Percentiles rank a stretch among this genome's conserved stretches.
These are phyloP conservation scores for Megacollybia platyphylla DNA, from an alignment of 1,284 basidiomycete genomes.

Conservation along the genomic window DNA sequence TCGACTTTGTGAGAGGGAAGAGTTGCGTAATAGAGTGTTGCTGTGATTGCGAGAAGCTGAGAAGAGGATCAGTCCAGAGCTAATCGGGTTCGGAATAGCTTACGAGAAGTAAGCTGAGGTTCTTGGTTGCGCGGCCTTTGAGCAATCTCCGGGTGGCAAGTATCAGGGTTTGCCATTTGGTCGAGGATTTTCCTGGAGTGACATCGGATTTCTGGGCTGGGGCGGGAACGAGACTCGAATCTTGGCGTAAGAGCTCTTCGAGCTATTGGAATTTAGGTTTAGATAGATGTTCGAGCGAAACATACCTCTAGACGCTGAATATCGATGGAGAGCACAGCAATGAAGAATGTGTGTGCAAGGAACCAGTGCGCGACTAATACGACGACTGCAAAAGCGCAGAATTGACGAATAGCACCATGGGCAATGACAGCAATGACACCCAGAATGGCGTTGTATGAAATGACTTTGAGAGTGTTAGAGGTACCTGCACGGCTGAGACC, in stretches of 20 bases:
- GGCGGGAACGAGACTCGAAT: constrained; percentile 33
- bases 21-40: constrained; percentile 60
- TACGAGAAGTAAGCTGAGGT: constrained; percentile 72
- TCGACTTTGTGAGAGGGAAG: constrained; percentile 25
- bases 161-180: constrained; percentile 32
- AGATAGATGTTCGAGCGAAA: constrained; percentile 1
- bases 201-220: constrained; percentile 16
- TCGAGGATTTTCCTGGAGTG: constrained; percentile 17
- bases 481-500: constrained; percentile 83
- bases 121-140: constrained; percentile 64
- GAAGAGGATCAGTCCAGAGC: constrained; percentile 1
- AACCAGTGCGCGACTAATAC: constrained; percentile 96
- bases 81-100: constrained; percentile 11
- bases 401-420: constrained; percentile 79
- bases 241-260: constrained; percentile 65
- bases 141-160: constrained; percentile 35
- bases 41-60: constrained; percentile 59
- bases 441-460: constrained; percentile 77
- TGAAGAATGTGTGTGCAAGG: constrained; percentile 84
- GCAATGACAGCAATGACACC: constrained; percentile 71
- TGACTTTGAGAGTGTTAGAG: constrained; percentile 85
- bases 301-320: constrained; percentile 75
- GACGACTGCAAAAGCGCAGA: constrained; percentile 88
- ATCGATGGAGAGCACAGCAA: constrained; percentile 84
- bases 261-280: constrained; percentile 30